Conservation (phyloP, 164 flowering plant genomes). For the Vitis cinerea region DNA sequence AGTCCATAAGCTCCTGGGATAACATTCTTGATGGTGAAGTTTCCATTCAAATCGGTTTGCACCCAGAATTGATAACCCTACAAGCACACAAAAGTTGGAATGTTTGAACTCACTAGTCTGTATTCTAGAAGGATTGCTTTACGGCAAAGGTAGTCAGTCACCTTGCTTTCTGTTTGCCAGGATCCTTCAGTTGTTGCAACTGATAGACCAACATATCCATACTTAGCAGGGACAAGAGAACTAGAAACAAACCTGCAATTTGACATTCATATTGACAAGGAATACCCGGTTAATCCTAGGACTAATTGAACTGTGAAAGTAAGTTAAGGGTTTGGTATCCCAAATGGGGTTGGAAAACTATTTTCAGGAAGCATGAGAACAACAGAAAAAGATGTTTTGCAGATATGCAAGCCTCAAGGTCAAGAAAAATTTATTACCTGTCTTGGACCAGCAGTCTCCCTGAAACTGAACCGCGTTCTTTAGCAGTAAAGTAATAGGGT, state of each 20-base stretch:
- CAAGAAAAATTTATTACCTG: slow-evolving; percentile 22
- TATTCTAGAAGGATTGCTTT: not conserved
- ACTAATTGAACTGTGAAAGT: not conserved
- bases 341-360: too few species aligned
- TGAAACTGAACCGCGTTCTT: slow-evolving; percentile 44
- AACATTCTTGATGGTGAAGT: slow-evolving; percentile 45
- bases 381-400: too few species aligned
- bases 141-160: slow-evolving; percentile 1
- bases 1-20: slow-evolving; percentile 49
- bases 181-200: slow-evolving; percentile 38
- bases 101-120: not conserved
- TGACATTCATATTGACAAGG: not conserved
- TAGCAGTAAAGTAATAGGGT: slow-evolving; percentile 29
- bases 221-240: slow-evolving; percentile 35
- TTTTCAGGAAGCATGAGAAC: too few species aligned
- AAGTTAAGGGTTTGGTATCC: not conserved
- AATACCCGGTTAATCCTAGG: not conserved
- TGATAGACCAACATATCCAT: slow-evolving; percentile 48
- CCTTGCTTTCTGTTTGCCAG: slow-evolving; percentile 66
- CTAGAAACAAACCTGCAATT: slow-evolving; percentile 32
- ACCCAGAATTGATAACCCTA: slow-evolving; percentile 68
- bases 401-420: not conserved
- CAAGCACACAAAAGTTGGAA: slow-evolving; percentile 1
- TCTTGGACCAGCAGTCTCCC: slow-evolving; percentile 47
- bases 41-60: slow-evolving; percentile 44